phyloP scores from a whole-genome alignment of 2,329 filamentous ascomycete genomes.

The Nigrospora sphaerica region DNA sequence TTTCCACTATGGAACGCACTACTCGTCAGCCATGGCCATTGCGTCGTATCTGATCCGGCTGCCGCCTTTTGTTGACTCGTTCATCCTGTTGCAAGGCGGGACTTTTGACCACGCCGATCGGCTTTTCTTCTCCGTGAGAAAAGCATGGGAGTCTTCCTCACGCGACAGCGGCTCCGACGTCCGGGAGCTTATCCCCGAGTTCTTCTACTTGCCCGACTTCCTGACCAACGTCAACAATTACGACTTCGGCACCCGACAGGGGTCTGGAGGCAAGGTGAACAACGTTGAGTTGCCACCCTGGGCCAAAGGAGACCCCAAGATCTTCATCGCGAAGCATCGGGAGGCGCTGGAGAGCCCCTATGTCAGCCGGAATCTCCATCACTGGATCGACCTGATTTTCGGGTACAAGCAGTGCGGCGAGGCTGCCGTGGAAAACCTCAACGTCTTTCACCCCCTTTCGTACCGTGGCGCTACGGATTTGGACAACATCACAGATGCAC shows the following conservation, averaged over 20 bases:
- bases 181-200: slow-evolving; percentile 89
- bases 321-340: slow-evolving; percentile 93
- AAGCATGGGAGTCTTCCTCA: slow-evolving; percentile 86
- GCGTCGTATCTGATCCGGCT: slow-evolving; percentile 92
- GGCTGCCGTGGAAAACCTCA: slow-evolving; percentile 81
- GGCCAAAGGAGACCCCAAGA: slow-evolving; percentile 92
- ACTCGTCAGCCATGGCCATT: slow-evolving; percentile 98
- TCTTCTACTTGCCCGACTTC: slow-evolving; percentile 95
- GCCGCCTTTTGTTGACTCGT: slow-evolving; percentile 94
- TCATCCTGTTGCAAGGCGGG: slow-evolving; percentile 88
- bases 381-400: slow-evolving; percentile 95
- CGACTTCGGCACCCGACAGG: slow-evolving; percentile 85
- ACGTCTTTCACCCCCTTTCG: slow-evolving; percentile 93
- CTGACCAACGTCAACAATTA: slow-evolving; percentile 90
- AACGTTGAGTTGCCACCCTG: slow-evolving; percentile 86
- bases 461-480: slow-evolving; percentile 92
- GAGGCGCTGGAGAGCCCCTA: slow-evolving; percentile 91
- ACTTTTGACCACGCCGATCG: slow-evolving; percentile 94
- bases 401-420: slow-evolving; percentile 91
- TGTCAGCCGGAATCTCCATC: slow-evolving; percentile 81
- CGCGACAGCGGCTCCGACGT: slow-evolving; percentile 89
- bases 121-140: slow-evolving; percentile 87
- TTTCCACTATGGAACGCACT: slow-evolving; percentile 97
- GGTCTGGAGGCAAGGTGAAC: slow-evolving; percentile 71
- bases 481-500: slow-evolving; percentile 81